These are phyloP conservation scores for Leishmania guyanensis DNA, from an alignment of 208 protist species.

Conservation along the genomic window DNA sequence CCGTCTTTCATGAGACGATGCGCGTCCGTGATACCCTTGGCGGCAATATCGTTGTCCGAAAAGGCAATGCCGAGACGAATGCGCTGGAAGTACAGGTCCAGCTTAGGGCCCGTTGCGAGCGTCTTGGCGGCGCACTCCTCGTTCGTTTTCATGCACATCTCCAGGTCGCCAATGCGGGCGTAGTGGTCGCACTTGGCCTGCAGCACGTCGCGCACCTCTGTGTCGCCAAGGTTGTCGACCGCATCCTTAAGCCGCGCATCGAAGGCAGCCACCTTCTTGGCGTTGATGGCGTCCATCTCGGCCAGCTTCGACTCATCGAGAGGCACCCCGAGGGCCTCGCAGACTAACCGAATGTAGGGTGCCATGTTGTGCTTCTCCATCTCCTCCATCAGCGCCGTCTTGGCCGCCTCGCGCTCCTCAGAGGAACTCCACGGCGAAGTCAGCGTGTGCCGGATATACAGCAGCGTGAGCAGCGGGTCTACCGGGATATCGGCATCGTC, in stretches of 20 bases:
- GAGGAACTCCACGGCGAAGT: conserved; percentile 77
- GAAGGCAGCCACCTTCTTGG: conserved; percentile 74
- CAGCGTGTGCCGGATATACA: conserved; percentile 81
- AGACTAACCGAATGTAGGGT: conserved; percentile 86
- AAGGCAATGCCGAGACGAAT: conserved; percentile 97
- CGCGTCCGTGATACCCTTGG: conserved; percentile 91
- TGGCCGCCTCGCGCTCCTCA: conserved; percentile 72
- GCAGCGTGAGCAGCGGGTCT: conserved; percentile 82
- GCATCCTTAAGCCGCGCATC: conserved; percentile 93
- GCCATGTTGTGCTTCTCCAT: conserved; percentile 86
- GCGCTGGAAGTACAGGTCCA: conserved; percentile 97
- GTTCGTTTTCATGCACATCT: conserved; percentile 91
- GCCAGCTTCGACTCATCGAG: conserved; percentile 64
- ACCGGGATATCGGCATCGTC: conserved; percentile 60
- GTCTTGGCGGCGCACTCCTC: conserved; percentile 94
- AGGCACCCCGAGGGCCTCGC: conserved; percentile 69
- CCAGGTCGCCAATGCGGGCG: conserved; percentile 95
- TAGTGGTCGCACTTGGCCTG: conserved; percentile 94
- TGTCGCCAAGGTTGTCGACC: conserved; percentile 97
- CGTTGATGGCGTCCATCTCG: conserved; percentile 83
- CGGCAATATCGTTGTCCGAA: conserved; percentile 92
- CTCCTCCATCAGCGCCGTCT: conserved; percentile 70
- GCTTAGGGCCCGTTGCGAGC: conserved; percentile 92
- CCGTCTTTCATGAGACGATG: conserved; percentile 96
- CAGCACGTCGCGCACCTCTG: conserved; percentile 96